Percentiles rank a stretch among this genome's conserved stretches.
These are phyloP conservation scores for Lichenothelia convexa DNA, from an alignment of 495 filamentous ascomycete genomes.

Conservation along the genomic window DNA sequence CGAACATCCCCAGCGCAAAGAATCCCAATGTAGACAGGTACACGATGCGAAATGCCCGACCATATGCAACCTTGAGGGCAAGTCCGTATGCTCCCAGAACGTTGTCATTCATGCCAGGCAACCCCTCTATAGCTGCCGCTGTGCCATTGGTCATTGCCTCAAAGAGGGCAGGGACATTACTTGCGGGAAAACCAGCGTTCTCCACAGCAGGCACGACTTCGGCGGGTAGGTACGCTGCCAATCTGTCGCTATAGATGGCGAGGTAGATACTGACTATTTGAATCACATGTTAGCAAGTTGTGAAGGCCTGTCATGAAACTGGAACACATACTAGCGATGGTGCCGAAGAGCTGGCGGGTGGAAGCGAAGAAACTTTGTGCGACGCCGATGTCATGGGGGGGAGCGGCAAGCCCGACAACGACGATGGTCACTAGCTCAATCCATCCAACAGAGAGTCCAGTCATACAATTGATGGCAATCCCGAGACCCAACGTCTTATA, in stretches of 20 bases:
- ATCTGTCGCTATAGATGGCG: background rate
- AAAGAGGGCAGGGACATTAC: background rate
- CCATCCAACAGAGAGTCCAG: slow-evolving; percentile 1
- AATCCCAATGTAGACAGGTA: slow-evolving; percentile 1
- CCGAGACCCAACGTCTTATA: background rate
- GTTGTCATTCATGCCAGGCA: background rate
- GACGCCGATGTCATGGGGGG: background rate
- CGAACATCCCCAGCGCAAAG: background rate
- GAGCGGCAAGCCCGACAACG: background rate
- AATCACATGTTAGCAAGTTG: too few species aligned
- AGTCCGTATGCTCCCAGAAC: background rate
- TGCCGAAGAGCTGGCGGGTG: background rate
- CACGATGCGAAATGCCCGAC: background rate
- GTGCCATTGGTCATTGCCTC: background rate
- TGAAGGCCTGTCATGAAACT: too few species aligned
- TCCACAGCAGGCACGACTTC: background rate
- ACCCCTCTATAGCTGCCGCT: background rate
- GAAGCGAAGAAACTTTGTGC: slow-evolving; percentile 1
- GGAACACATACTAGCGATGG: too few species aligned
- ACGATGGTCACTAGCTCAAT: background rate
- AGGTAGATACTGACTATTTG: background rate
- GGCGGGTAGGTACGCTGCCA: background rate
- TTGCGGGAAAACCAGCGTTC: background rate
- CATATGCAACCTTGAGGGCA: background rate
- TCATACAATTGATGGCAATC: background rate